A percentile compares a stretch with the other conserved stretches of the same genome.
Evolutionary conservation across 345 rosid genomes (phyloP).

Genomic region (Cochlearia excelsa): DNA sequence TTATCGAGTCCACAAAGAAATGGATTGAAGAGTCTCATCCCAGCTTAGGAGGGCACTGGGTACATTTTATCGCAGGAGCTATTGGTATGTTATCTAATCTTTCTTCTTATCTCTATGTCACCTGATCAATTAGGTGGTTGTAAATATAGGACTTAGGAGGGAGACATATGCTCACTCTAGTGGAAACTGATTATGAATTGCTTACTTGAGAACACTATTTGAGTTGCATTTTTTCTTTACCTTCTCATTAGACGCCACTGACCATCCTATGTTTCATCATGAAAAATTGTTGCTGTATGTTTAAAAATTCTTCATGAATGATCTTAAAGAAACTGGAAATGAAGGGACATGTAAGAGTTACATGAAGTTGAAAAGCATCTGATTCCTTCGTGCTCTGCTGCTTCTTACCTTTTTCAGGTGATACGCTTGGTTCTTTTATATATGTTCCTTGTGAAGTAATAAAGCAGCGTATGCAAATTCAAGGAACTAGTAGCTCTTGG

Average conservation of each 20-base stretch:
- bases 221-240: slow-evolving; percentile 3
- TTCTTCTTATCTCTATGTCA: slow-evolving; percentile 9
- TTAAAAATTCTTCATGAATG: not conserved
- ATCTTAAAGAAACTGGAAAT: not conserved
- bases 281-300: slow-evolving; percentile 6
- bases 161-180: not conserved
- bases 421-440: slow-evolving; percentile 84
- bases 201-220: slow-evolving; percentile 19
- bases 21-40: slow-evolving; percentile 95
- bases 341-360: slow-evolving; percentile 4
- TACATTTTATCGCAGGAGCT: slow-evolving; percentile 90
- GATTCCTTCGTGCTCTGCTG: slow-evolving; percentile 25
- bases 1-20: slow-evolving; percentile 84
- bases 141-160: too few relatives aligned
- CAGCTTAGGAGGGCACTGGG: slow-evolving; percentile 78
- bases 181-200: slow-evolving; percentile 18
- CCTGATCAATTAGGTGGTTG: not conserved
- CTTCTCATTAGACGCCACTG: not conserved
- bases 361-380: slow-evolving; percentile 16
- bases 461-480: slow-evolving; percentile 98
- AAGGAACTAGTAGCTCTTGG: slow-evolving; percentile 82
- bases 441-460: slow-evolving; percentile 97
- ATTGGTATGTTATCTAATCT: slow-evolving; percentile 47
- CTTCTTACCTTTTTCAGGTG: slow-evolving; percentile 58
- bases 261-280: slow-evolving; percentile 6